Conservation (phyloP, 1,284 basidiomycete species). For the Irpex rosettiformis region DNA sequence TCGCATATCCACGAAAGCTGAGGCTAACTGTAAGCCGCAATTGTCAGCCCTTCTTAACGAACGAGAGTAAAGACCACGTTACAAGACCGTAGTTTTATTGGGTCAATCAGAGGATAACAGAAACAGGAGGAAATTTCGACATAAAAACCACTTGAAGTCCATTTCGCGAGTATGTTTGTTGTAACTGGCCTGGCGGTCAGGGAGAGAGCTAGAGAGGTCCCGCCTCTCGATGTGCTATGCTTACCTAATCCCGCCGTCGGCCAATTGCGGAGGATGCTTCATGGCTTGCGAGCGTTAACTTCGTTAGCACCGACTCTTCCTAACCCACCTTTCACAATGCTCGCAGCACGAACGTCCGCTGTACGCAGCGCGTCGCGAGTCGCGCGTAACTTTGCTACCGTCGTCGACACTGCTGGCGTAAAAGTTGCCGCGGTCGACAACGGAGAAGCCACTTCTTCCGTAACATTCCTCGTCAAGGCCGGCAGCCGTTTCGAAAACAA, state of each 20-base stretch:
- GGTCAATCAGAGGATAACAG: too few species aligned
- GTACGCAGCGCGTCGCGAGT: slow-evolving; percentile 52
- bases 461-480: slow-evolving; percentile 90
- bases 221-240: neutral
- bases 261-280: neutral
- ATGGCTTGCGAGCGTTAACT: neutral
- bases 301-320: slow-evolving; percentile 8
- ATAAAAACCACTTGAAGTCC: too few species aligned
- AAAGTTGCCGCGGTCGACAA: slow-evolving; percentile 84
- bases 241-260: slow-evolving; percentile 3
- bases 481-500: slow-evolving; percentile 85
- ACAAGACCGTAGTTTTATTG: too few species aligned
- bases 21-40: neutral
- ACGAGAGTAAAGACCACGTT: too few species aligned
- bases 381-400: slow-evolving; percentile 74
- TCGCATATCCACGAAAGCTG: neutral
- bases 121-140: too few species aligned
- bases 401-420: slow-evolving; percentile 74
- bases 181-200: too few species aligned
- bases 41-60: neutral
- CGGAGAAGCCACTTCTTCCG: slow-evolving; percentile 76
- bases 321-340: slow-evolving; percentile 34
- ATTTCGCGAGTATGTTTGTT: too few species aligned
- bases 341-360: slow-evolving; percentile 57
- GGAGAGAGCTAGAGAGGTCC: neutral